Conservation (phyloP, 306 rosid species). For the Macrotyloma uniflorum region DNA sequence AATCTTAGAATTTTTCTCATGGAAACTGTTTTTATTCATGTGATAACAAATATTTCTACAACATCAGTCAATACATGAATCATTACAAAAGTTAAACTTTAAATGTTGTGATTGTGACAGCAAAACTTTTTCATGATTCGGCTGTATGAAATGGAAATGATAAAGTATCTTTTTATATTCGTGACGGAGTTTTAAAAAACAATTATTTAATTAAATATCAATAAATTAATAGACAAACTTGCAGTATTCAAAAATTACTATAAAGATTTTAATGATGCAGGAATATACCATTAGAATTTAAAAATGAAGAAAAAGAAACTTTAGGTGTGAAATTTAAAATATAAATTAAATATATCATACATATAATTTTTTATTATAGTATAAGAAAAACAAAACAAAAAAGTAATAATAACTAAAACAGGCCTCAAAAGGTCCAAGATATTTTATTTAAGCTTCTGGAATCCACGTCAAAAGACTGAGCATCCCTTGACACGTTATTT, state of each 20-base stretch:
- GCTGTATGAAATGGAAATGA: neutral
- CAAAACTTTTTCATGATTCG: neutral
- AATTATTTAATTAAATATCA: neutral
- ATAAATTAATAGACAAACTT: neutral
- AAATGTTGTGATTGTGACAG: neutral
- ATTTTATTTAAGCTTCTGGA: too few relatives aligned
- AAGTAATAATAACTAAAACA: too few relatives aligned
- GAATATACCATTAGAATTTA: neutral
- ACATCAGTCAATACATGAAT: neutral
- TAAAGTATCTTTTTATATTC: too few relatives aligned
- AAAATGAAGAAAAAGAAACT: neutral
- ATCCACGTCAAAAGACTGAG: too few relatives aligned
- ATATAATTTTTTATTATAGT: too few relatives aligned
- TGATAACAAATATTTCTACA: neutral
- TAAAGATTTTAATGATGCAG: neutral
- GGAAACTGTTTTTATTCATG: too few relatives aligned
- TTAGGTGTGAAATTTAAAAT: neutral
- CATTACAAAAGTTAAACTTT: neutral
- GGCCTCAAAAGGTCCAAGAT: too few relatives aligned
- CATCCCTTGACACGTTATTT: too few relatives aligned
- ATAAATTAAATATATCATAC: too few relatives aligned
- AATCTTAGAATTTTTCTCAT: too few relatives aligned
- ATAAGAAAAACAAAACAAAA: too few relatives aligned
- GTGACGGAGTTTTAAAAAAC: too few relatives aligned
- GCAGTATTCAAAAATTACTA: neutral